phyloP scores from a whole-genome alignment of 2,329 filamentous ascomycete species.

The Exophiala xenobiotica region DNA sequence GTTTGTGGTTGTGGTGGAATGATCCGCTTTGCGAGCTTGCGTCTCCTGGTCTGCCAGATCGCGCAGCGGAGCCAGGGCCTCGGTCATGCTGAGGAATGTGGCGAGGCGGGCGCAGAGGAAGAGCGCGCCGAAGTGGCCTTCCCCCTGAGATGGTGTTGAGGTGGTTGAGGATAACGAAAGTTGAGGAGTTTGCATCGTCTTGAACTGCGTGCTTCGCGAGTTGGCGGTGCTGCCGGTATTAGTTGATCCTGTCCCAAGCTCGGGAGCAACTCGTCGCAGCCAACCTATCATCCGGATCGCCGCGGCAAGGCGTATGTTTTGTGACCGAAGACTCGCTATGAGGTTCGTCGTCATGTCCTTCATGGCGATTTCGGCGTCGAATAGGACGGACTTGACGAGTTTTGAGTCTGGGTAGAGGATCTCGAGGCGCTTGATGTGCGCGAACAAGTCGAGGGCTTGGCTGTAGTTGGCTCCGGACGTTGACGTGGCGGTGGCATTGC shows the following conservation, averaged over 20 bases:
- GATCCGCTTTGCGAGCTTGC: constrained; percentile 41
- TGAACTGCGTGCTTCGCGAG: constrained; percentile 16
- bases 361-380: constrained; percentile 83
- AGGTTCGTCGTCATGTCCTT: constrained; percentile 84
- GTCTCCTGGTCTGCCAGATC: constrained; percentile 89
- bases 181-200: constrained; percentile 20
- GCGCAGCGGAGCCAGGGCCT: constrained; percentile 78
- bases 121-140: constrained; percentile 74
- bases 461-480: constrained; percentile 69
- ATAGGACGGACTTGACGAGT: constrained; percentile 69
- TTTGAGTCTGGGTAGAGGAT: constrained; percentile 77
- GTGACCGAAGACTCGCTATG: constrained; percentile 69
- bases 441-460: constrained; percentile 83
- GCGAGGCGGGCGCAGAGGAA: constrained; percentile 84
- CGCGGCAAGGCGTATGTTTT: constrained; percentile 77
- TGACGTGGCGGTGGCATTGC: constrained; percentile 42
- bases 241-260: constrained; percentile 55
- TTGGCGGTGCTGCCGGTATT: neutral
- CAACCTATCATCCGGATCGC: constrained; percentile 90
- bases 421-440: constrained; percentile 86
- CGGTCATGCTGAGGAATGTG: constrained; percentile 75
- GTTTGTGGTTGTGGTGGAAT: neutral
- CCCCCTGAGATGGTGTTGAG: constrained; percentile 40
- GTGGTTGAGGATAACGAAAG: constrained; percentile 19
- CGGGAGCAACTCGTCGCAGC: constrained; percentile 82